Percentiles rank a stretch among this genome's conserved stretches.
These are phyloP conservation scores for Cercophora newfieldiana DNA, from an alignment of 495 filamentous ascomycete genomes.

Conservation along the genomic window DNA sequence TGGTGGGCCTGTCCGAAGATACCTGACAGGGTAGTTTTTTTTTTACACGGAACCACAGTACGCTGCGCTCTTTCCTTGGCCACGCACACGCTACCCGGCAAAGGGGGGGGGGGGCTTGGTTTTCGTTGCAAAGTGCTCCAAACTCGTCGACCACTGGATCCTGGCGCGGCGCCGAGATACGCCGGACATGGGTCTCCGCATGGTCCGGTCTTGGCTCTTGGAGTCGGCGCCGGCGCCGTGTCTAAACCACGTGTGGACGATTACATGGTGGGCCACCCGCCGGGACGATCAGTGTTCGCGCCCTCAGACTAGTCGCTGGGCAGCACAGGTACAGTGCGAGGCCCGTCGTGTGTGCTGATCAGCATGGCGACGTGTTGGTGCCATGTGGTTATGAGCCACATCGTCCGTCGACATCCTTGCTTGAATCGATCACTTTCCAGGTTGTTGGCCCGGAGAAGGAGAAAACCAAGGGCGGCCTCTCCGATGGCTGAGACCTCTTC, in stretches of 20 bases:
- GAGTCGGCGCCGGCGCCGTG: neutral
- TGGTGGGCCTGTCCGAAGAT: too few relatives aligned
- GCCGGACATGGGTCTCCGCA: neutral
- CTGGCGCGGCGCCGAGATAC: neutral
- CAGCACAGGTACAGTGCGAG: too few relatives aligned
- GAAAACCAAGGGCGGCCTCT: too few relatives aligned
- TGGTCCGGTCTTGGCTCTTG: neutral
- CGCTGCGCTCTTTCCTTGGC: neutral
- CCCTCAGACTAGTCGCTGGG: too few relatives aligned
- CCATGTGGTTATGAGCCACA: too few relatives aligned
- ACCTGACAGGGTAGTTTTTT: too few relatives aligned
- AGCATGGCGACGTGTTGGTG: too few relatives aligned
- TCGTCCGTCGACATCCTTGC: too few relatives aligned
- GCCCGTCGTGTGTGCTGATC: too few relatives aligned
- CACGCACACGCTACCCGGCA: neutral
- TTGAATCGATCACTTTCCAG: too few relatives aligned
- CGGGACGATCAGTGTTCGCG: too few relatives aligned
- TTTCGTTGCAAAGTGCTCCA: too few relatives aligned
- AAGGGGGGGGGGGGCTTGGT: neutral
- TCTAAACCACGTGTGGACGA: neutral
- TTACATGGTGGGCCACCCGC: neutral
- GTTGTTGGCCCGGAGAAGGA: neutral
- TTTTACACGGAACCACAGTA: neutral
- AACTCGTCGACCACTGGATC: neutral
- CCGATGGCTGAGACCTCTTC: neutral